Conservation (phyloP, 2,329 filamentous ascomycete genomes). For the Talaromyces islandicus region DNA sequence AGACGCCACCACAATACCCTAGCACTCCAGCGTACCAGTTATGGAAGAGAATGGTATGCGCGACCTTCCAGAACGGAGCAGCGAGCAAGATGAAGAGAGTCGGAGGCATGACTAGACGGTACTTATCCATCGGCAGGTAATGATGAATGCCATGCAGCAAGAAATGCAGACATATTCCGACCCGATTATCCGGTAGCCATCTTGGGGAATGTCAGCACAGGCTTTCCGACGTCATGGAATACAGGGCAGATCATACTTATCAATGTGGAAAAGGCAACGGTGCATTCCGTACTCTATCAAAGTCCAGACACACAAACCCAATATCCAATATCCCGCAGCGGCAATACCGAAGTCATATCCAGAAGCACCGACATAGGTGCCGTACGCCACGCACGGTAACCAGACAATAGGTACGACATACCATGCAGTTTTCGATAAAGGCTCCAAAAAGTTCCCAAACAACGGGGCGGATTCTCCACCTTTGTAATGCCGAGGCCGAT, state of each 20-base stretch:
- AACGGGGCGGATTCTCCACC: slow-evolving; percentile 86
- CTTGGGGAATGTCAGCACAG: slow-evolving; percentile 40
- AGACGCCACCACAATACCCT: slow-evolving; percentile 83
- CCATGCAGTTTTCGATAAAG: slow-evolving; percentile 92
- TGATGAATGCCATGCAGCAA: slow-evolving; percentile 95
- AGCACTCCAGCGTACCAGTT: slow-evolving; percentile 76
- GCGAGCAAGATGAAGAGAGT: slow-evolving; percentile 78
- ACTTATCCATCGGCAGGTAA: slow-evolving; percentile 98
- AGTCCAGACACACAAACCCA: slow-evolving; percentile 77
- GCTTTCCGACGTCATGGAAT: neutral
- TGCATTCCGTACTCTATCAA: slow-evolving; percentile 85
- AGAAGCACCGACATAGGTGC: slow-evolving; percentile 57
- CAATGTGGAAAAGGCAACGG: slow-evolving; percentile 87
- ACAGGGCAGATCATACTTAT: slow-evolving; percentile 59
- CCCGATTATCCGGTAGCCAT: slow-evolving; percentile 83
- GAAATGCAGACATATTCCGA: slow-evolving; percentile 83
- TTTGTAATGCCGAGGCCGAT: slow-evolving; percentile 91
- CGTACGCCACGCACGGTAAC: slow-evolving; percentile 74
- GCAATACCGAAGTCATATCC: slow-evolving; percentile 50
- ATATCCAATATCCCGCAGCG: slow-evolving; percentile 57
- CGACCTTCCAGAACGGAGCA: slow-evolving; percentile 85
- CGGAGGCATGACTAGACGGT: slow-evolving; percentile 94
- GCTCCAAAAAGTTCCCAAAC: slow-evolving; percentile 98
- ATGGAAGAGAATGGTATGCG: slow-evolving; percentile 73
- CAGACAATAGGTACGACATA: slow-evolving; percentile 80